phyloP scores from a whole-genome alignment of 2,329 filamentous ascomycete species.

The Sporothrix brunneoviolacea region DNA sequence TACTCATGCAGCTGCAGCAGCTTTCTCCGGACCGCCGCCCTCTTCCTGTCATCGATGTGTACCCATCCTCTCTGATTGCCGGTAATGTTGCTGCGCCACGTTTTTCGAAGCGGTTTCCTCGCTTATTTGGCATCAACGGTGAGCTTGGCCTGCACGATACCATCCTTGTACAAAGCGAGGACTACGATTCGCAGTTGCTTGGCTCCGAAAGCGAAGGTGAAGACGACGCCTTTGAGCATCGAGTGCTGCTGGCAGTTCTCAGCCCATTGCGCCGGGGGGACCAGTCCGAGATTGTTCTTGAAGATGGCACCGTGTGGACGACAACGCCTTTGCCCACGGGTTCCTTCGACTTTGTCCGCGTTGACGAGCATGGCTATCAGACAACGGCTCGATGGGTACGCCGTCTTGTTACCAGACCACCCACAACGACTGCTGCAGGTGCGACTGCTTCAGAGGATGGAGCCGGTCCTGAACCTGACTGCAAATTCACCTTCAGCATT shows the following conservation, averaged over 20 bases:
- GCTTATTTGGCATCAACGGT: slow-evolving; percentile 56
- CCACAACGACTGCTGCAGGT: slow-evolving; percentile 13
- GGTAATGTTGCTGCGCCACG: slow-evolving; percentile 51
- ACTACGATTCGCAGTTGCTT: slow-evolving; percentile 43
- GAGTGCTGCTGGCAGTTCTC: slow-evolving; percentile 60
- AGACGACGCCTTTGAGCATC: slow-evolving; percentile 34
- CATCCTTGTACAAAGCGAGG: slow-evolving; percentile 63
- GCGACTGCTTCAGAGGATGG: not conserved
- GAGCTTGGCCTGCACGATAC: slow-evolving; percentile 62
- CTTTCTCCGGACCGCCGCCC: slow-evolving; percentile 55
- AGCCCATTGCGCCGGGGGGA: slow-evolving; percentile 53
- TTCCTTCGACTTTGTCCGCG: slow-evolving; percentile 59
- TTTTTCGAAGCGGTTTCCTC: slow-evolving; percentile 54
- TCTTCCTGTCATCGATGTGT: slow-evolving; percentile 64
- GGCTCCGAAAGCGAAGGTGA: slow-evolving; percentile 37
- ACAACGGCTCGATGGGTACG: slow-evolving; percentile 65
- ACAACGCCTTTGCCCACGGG: slow-evolving; percentile 46
- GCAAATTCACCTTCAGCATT: slow-evolving; percentile 69
- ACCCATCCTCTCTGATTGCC: slow-evolving; percentile 57
- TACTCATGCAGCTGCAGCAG: slow-evolving; percentile 66
- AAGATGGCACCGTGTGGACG: slow-evolving; percentile 54
- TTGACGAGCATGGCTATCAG: slow-evolving; percentile 50
- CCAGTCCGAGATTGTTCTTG: slow-evolving; percentile 59
- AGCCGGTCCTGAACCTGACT: slow-evolving; percentile 31
- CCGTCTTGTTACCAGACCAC: slow-evolving; percentile 28